Evolutionary conservation across 306 rosid species (phyloP), one percentile per base, ranked within the genome.

Genomic region (Sophora flavescens): DNA sequence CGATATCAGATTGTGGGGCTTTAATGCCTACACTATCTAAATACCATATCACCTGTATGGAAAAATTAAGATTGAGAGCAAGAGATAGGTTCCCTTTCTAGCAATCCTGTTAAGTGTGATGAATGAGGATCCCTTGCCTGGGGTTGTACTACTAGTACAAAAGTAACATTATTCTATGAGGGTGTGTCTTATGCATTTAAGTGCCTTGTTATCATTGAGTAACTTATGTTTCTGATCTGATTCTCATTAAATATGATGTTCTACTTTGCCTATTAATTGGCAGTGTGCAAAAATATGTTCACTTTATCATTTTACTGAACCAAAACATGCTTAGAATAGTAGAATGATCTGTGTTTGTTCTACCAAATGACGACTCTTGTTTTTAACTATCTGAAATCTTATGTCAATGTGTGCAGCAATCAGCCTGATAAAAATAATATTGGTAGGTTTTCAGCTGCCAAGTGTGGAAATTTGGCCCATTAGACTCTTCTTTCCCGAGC

Each of bases 11-110:
- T 35, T 50, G 17, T 8, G 61, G 61, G 72, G 45, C 50, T 35
- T 58, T 74, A n/a, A 51, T 63, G 78, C 74, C 67, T 9, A 56
- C 51, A 9, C 33, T 72, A 4, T 47, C 54, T 69, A 57, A 57
- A 53, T 64, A 57, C 81, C 51, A 32, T 42, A 32, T 76, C 44
- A 68, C 42, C 74, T 70, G 18, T 12, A 47, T 42, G 36, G 45
- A 68, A 75, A 42, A 63, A 41, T 16, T 57, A 74, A 69, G 62
- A 72, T 35, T 42, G 74, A 74, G 78, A 63, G 51, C 17, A 60
- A 41, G 56, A 69, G 65, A 16, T 42, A 42, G 8, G 13, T 42
- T 67, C 17, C 57, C 18, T 45, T 67, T 44, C 51, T 8, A 30
- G 16, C 22, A 39, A 57, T 58, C 16, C 36, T 80, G 5, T 6